Evolutionary conservation across 345 rosid genomes (phyloP), one percentile per base, ranked within the genome.

Genomic region (Moricandia moricandioides): DNA sequence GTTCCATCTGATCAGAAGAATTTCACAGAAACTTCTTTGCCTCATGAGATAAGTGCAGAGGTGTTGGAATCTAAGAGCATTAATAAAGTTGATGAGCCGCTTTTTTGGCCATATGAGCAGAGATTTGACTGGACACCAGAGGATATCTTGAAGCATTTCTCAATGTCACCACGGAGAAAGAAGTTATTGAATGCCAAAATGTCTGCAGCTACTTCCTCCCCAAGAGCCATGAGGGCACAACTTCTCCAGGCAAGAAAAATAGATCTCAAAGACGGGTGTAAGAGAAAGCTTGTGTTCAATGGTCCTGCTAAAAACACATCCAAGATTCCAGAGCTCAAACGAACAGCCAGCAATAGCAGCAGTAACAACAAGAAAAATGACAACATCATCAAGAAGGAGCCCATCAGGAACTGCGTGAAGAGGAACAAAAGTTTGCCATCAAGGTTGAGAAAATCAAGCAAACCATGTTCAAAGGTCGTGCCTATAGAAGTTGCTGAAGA

Each of bases 51-150:
- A 12, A 68, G 6, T 40, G 70, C 52, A 7, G 81, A 80, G 62
- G 69, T 54, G 54, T 49, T 43, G 24, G 80, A 82, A 12, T 47
- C 70, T 39, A 75, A 73, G 70, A 79, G 62, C 10, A 54, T 2
- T 10, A 49, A 3, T 26, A 64, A 49, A 21, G 58, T 71, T 9
- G 77, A 60, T 59, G 88, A 84, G 26, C 88, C 88, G 4, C 78
- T 85, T 18, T 85, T 87, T 71, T 87, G 88, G 89, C 88, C 91
- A 24, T 85, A 80, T 60, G 86, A 82, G 24, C 69, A 67, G 40
- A 81, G 81, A 68, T 65, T 49, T 35, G 80, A 83, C 26, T 87
- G 88, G 88, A 83, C 69, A 55, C 80, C 83, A 1, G 82, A 80
- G 39, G 80, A 84, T 71, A 34, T 80, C 4, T 80, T 83, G 86